A percentile compares a stretch with the other conserved stretches of the same genome.
Conservation (phyloP, 139 green algal genomes). For the Diplosphaera chodatii region DNA sequence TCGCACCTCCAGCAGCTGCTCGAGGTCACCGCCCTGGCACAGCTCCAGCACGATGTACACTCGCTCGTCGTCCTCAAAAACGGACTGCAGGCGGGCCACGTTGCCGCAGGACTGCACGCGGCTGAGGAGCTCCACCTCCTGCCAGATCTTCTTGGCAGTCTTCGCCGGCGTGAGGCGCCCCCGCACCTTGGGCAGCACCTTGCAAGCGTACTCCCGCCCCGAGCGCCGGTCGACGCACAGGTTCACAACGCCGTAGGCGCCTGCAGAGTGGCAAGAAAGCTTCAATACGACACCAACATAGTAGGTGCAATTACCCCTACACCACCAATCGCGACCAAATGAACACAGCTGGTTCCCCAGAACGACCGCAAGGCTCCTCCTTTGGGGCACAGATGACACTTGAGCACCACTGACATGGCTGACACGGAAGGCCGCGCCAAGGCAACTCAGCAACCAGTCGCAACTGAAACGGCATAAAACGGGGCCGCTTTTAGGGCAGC, state of each 20-base stretch:
- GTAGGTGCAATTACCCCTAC: not conserved
- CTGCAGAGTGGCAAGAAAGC: not conserved
- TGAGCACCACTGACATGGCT: no score
- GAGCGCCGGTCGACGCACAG: conserved; percentile 14
- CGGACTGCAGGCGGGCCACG: conserved; percentile 26
- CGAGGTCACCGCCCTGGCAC: conserved; percentile 35
- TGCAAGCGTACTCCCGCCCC: conserved; percentile 21
- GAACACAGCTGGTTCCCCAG: no score
- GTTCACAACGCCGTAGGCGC: conserved; percentile 26
- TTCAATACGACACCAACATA: not conserved
- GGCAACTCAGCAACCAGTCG: no score
- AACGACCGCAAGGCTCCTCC: no score
- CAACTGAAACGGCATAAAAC: no score
- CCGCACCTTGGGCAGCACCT: conserved; percentile 24
- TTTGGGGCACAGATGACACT: no score
- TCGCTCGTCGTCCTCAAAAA: conserved; percentile 42
- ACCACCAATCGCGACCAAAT: not conserved
- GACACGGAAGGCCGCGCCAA: no score
- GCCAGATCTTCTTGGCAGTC: conserved; percentile 7
- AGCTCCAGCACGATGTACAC: conserved; percentile 46
- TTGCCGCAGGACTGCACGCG: conserved; percentile 16
- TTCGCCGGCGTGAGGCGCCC: conserved; percentile 4
- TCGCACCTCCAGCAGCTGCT: conserved; percentile 27
- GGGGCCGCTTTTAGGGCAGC: not conserved
- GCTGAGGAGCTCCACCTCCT: conserved; percentile 17